Evolutionary conservation across 805 yeast genomes (phyloP).

Genomic region (Kodamaea leandrae): DNA sequence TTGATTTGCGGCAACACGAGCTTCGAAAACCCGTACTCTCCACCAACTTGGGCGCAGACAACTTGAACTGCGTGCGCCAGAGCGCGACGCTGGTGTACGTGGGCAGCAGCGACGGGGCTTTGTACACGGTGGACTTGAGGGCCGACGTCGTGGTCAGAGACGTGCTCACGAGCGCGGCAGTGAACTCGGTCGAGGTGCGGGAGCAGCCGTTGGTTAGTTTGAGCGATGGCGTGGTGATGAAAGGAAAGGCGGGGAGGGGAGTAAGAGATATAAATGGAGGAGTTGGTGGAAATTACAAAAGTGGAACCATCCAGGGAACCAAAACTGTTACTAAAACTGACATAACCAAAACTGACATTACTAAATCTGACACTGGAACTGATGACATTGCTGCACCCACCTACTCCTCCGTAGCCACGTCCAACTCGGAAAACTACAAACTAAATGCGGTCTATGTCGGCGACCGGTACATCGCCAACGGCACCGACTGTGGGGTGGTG

Average conservation of each 20-base stretch:
- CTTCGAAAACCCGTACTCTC: conserved; percentile 14
- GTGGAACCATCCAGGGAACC: too few species aligned
- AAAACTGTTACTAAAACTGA: too few species aligned
- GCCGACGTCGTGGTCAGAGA: conserved; percentile 9
- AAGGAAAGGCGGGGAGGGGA: neutral
- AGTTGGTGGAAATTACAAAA: too few species aligned
- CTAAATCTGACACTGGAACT: neutral
- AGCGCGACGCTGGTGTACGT: conserved; percentile 9
- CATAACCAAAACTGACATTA: neutral
- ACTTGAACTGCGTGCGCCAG: conserved; percentile 19
- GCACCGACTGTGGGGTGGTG: conserved; percentile 20
- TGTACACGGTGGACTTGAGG: conserved; percentile 25
- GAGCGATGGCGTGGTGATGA: conserved; percentile 5
- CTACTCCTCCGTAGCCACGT: neutral
- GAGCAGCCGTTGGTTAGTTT: neutral
- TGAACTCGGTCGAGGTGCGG: conserved; percentile 6
- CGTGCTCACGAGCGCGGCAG: neutral
- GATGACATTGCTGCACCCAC: neutral
- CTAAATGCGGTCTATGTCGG: conserved; percentile 7
- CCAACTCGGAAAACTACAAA: conserved; percentile 8
- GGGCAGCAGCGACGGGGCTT: conserved; percentile 23
- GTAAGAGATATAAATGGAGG: neutral
- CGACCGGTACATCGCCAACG: conserved; percentile 14
- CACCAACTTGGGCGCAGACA: conserved; percentile 22
- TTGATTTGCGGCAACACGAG: conserved; percentile 20